These are phyloP conservation scores for Dryadomyces sulphureus DNA, from an alignment of 2,329 filamentous ascomycete genomes.

Conservation along the genomic window DNA sequence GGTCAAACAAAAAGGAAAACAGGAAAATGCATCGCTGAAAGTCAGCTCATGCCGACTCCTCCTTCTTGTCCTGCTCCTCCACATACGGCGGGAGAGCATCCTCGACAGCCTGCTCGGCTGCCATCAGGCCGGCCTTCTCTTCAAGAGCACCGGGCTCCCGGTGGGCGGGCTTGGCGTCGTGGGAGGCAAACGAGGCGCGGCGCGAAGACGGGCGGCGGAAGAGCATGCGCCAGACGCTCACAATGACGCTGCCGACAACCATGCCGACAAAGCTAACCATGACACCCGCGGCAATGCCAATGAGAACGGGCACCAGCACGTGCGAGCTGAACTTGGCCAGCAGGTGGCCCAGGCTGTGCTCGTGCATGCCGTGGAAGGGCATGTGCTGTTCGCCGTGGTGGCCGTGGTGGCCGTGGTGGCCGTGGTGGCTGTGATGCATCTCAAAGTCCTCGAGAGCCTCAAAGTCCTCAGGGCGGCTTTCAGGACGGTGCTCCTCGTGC, in stretches of 20 bases:
- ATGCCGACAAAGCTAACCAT: slow-evolving; percentile 53
- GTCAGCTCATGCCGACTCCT: neutral
- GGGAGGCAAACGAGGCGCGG: slow-evolving; percentile 14
- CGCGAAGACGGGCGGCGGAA: slow-evolving; percentile 29
- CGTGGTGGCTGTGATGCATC: neutral
- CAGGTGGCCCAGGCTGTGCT: slow-evolving; percentile 29
- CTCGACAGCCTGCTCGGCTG: slow-evolving; percentile 14
- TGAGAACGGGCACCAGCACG: slow-evolving; percentile 51
- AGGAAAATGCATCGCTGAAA: neutral
- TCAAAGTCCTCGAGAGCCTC: neutral
- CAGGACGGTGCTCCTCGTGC: neutral
- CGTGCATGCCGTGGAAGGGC: slow-evolving; percentile 8
- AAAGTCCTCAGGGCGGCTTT: neutral
- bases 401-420: slow-evolving; percentile 11
- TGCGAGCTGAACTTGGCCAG: slow-evolving; percentile 43
- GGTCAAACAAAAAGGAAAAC: neutral
- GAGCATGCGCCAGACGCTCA: slow-evolving; percentile 39
- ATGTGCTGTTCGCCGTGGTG: slow-evolving; percentile 7
- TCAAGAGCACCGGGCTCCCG: slow-evolving; percentile 23
- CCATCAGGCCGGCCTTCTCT: slow-evolving; percentile 37
- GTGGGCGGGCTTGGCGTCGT: slow-evolving; percentile 19
- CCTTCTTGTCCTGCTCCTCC: slow-evolving; percentile 13
- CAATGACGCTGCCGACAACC: slow-evolving; percentile 45
- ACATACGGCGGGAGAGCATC: slow-evolving; percentile 8
- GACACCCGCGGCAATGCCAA: slow-evolving; percentile 55